Evolutionary conservation across 1,284 basidiomycete genomes (phyloP).

Genomic region (Fomitopsis pinicola): DNA sequence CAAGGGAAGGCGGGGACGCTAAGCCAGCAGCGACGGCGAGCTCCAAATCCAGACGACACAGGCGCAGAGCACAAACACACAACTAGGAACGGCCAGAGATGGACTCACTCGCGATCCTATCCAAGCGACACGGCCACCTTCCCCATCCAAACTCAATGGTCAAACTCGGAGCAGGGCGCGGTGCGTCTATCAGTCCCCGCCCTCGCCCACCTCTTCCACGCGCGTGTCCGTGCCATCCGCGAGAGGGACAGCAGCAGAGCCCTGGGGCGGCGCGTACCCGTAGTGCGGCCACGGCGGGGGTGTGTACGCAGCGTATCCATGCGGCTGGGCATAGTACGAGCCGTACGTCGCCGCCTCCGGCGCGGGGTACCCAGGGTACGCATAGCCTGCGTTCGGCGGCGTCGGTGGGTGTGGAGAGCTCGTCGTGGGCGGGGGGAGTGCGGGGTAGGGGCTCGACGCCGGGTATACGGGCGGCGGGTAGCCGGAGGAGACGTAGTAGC

Average conservation of each 20-base stretch:
- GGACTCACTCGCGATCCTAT: background rate
- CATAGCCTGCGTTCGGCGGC: conserved; percentile 16
- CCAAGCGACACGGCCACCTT: background rate
- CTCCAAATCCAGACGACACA: background rate
- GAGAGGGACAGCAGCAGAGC: conserved; percentile 13
- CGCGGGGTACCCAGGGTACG: conserved; percentile 14
- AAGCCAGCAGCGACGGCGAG: background rate
- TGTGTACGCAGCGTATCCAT: conserved; percentile 18
- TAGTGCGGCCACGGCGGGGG: conserved; percentile 21
- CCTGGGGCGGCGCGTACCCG: conserved; percentile 18
- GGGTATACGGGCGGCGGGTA: conserved; percentile 19
- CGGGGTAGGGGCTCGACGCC: conserved; percentile 18
- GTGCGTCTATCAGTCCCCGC: conserved; percentile 4
- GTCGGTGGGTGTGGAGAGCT: conserved; percentile 22
- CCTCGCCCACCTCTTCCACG: conserved; percentile 8
- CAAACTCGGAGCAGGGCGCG: background rate
- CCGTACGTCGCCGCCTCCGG: conserved; percentile 6
- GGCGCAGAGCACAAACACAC: background rate
- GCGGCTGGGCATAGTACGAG: conserved; percentile 16
- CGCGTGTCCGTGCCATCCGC: conserved; percentile 5
- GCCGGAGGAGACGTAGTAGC: conserved; percentile 20
- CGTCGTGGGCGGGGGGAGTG: conserved; percentile 14
- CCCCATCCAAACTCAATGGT: background rate
- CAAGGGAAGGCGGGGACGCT: background rate
- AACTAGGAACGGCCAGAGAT: background rate